Conservation (phyloP, 1,284 basidiomycete species). For the Microbotryum violaceum region DNA sequence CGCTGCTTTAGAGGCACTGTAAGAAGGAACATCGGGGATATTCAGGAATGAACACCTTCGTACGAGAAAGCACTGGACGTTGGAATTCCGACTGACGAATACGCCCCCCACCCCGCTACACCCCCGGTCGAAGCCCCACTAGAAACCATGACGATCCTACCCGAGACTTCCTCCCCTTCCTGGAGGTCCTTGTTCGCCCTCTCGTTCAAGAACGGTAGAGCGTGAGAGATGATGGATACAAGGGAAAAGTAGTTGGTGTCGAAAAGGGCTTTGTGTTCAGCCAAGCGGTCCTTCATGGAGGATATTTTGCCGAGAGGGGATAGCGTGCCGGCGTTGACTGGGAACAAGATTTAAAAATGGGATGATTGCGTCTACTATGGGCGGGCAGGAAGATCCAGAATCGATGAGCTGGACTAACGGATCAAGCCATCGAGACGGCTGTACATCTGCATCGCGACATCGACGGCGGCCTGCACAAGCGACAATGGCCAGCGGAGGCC, state of each 20-base stretch:
- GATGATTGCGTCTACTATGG: neutral
- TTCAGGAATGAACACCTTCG: no score
- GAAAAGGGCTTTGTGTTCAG: constrained; percentile 41
- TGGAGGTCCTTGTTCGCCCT: constrained; percentile 37
- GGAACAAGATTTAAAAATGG: constrained; percentile 41
- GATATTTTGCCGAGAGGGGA: constrained; percentile 45
- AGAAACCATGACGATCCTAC: constrained; percentile 67
- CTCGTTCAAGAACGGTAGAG: constrained; percentile 56
- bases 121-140: constrained; percentile 68
- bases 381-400: neutral
- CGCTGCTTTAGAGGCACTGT: constrained; percentile 51
- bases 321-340: constrained; percentile 64
- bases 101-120: constrained; percentile 64
- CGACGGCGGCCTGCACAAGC: constrained; percentile 51
- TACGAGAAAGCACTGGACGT: neutral
- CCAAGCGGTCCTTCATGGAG: constrained; percentile 12
- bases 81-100: constrained; percentile 39
- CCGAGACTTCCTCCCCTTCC: constrained; percentile 36
- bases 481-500: neutral
- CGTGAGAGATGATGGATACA: constrained; percentile 55
- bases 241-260: constrained; percentile 80
- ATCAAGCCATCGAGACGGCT: constrained; percentile 63
- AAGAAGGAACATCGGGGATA: neutral
- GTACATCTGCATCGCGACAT: constrained; percentile 44
- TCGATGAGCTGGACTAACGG: constrained; percentile 25